Evolutionary conservation across 192 early-diverging fungal species (phyloP).

Genomic region (Podila epigama): DNA sequence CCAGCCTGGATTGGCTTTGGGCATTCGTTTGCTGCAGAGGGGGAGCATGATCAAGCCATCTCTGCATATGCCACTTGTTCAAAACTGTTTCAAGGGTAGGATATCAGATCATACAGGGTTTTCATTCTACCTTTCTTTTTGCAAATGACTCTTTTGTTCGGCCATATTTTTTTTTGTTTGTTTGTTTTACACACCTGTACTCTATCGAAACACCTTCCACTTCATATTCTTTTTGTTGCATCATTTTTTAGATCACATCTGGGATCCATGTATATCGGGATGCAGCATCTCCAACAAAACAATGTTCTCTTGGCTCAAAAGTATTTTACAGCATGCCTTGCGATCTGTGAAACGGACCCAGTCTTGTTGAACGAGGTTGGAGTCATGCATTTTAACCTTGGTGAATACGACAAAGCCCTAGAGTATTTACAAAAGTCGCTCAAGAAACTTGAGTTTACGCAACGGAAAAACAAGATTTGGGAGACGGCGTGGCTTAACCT

Average conservation of each 20-base stretch:
- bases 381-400: conserved; percentile 54
- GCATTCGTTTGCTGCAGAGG: conserved; percentile 79
- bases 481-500: conserved; percentile 72
- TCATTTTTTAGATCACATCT: conserved; percentile 65
- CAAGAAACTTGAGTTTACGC: conserved; percentile 51
- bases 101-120: too few relatives aligned
- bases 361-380: conserved; percentile 78
- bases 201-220: not conserved
- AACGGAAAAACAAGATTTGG: conserved; percentile 61
- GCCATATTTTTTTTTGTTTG: conserved; percentile 3
- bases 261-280: conserved; percentile 77
- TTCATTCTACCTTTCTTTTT: not conserved
- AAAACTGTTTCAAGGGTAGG: conserved; percentile 73
- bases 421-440: conserved; percentile 62
- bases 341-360: conserved; percentile 69
- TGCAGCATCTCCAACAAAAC: conserved; percentile 71
- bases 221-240: not conserved
- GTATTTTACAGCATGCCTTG: conserved; percentile 60
- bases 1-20: conserved; percentile 84
- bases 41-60: conserved; percentile 80
- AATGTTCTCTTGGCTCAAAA: conserved; percentile 66
- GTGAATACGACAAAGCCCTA: conserved; percentile 63
- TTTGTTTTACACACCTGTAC: not conserved
- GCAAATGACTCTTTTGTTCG: not conserved
- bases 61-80: conserved; percentile 71